Base-by-base conservation (phyloP, 2,329 filamentous ascomycete genomes). In the Verticillium nubilum region DNA sequence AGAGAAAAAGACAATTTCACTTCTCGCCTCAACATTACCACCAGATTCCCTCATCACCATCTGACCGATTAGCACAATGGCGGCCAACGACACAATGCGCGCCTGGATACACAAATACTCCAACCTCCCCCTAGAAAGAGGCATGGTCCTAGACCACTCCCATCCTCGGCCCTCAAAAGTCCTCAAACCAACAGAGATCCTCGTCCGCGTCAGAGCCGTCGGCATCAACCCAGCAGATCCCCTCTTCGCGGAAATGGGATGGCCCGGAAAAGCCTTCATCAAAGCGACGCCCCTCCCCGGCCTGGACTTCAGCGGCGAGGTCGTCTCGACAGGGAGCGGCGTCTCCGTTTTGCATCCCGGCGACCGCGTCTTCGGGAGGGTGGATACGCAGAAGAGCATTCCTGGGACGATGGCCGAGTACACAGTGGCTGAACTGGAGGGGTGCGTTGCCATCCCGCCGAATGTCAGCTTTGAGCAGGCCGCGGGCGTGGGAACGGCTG, bases 301-400 rank as follows among this genome's bases (percentile, higher is more conserved):
- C n/a, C 74, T 78, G 65, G 84, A 86, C 66, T 80, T 81, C 63
- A 73, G 75, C 63, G 84, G 84, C 28, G 73, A 67, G n/a, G 77
- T 86, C 3, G 74, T 77, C 27, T 67, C 67, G 4, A 61, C 62
- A 50, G 62, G 62, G 35, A 17, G 57, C 33, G 54, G 19, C 35
- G n/a, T 63, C 59, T 68, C 26, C 10, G 56, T 70, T 28, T 68
- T 76, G 35, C 66, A 69, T 2, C 61, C 72, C 0, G 79, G 79
- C 12, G 76, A 79, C 56, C 60, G 72, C 1, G 77, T 84, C 2
- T 74, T 80, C 55, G 81, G 78, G 4, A 68, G 72, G 9, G 28
- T 71, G 6, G 58, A 67, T 2, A 60, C 68, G 2, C 73, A 70
- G 15, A 67, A 70, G 13, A 60, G 68, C 1, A 72, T 69, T 9